Evolutionary conservation across 345 rosid species (phyloP).

Genomic region (Murraya paniculata): DNA sequence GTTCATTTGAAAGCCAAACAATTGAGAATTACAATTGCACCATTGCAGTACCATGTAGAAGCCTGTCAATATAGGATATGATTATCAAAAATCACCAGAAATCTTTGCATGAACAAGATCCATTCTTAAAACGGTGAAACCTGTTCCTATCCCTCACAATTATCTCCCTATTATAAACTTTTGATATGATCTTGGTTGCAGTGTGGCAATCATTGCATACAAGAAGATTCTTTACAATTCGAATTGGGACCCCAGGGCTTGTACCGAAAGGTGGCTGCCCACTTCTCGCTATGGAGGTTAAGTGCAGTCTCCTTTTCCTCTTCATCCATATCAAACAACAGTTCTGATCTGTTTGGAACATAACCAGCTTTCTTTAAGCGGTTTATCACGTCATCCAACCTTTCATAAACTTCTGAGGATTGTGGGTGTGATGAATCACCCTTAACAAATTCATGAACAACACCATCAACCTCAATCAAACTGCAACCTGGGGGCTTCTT

Average conservation of each 20-base stretch:
- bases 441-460: constrained; percentile 17
- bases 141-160: constrained; percentile 9
- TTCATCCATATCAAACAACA: constrained; percentile 26
- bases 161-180: constrained; percentile 17
- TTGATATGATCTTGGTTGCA: constrained; percentile 16
- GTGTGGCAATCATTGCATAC: constrained; percentile 19
- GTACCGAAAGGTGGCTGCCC: constrained; percentile 27
- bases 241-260: constrained; percentile 17
- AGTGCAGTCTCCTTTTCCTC: constrained; percentile 29
- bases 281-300: constrained; percentile 28
- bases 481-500: constrained; percentile 25
- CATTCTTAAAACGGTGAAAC: constrained; percentile 20
- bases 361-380: constrained; percentile 22
- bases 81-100: neutral
- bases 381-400: constrained; percentile 27
- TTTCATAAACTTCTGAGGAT: constrained; percentile 13
- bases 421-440: constrained; percentile 18
- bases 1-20: neutral
- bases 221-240: constrained; percentile 25
- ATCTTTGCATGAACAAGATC: constrained; percentile 17
- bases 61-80: constrained; percentile 2
- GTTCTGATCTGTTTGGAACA: constrained; percentile 27
- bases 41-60: neutral
- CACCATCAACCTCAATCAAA: constrained; percentile 25
- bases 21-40: neutral